Evolutionary conservation across 345 rosid species (phyloP), one percentile per base, ranked within the genome.

Genomic region (Cardamine resedifolia): DNA sequence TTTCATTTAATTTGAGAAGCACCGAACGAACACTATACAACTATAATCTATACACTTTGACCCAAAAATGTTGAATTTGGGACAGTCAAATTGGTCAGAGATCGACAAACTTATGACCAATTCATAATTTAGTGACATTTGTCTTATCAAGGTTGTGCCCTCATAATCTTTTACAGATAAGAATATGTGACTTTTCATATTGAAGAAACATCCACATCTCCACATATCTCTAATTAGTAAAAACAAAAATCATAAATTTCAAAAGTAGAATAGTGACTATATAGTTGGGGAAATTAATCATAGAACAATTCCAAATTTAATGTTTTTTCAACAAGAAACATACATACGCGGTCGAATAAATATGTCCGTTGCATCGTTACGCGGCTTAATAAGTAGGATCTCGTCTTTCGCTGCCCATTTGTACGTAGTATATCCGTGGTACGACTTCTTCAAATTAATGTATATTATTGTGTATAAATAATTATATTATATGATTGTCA

Each of bases 291-390:
- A 60, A 41, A 47, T 44, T 68, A 26, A 68, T 68, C 64, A 61
- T 52, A 60, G 64, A 68, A 69, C 23, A 23, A 43, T 68, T 75
- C 69, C 39, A 68, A 68, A 75, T 58, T 75, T 24, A 75, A 60
- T 68, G 64, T 30, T 30, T 48, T 47, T 68, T 10, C 74, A 75
- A 68, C 74, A 33, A 75, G 70, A 75, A 61, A 67, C 68, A 60
- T 60, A 67, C 11, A 43, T 52, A 75, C 78, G 74, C 78, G 78
- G 78, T 75, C 41, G 64, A 75, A 68, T 68, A 60, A 68, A 68
- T 68, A 52, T 60, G 21, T 60, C 15, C 12, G 51, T 28, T 66
- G 36, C 72, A 65, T 73, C 51, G 41, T 74, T 68, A 51, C 78
- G 73, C 78, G 78, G 49, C 48, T n/a, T 36, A 23, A n/a, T 0